These are phyloP conservation scores for Wickerhamomyces chambardii DNA, from an alignment of 805 yeast species.

Conservation along the genomic window DNA sequence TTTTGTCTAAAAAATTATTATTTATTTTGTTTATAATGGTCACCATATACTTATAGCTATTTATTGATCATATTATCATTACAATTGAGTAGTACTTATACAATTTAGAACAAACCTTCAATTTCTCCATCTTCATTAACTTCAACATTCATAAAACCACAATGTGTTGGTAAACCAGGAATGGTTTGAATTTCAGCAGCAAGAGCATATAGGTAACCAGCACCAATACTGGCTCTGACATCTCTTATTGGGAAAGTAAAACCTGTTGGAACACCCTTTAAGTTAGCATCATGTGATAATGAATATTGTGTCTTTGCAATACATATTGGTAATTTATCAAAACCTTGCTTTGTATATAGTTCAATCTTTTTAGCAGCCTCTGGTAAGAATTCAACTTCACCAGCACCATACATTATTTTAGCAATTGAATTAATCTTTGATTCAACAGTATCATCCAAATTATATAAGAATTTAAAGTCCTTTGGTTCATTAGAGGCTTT, in stretches of 20 bases:
- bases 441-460: constrained; percentile 53
- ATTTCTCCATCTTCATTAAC: constrained; percentile 74
- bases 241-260: constrained; percentile 78
- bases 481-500: constrained; percentile 43
- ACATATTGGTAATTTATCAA: constrained; percentile 71
- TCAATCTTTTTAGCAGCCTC: constrained; percentile 65
- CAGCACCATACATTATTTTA: constrained; percentile 72
- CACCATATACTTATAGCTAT: no score
- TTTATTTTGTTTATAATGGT: no score
- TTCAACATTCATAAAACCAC: constrained; percentile 83
- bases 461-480: constrained; percentile 48
- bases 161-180: constrained; percentile 80
- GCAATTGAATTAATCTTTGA: constrained; percentile 62
- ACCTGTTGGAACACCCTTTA: constrained; percentile 79
- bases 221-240: constrained; percentile 71
- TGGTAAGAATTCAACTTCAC: constrained; percentile 57
- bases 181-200: constrained; percentile 85
- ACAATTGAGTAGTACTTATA: no score
- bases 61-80: no score
- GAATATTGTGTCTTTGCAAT: constrained; percentile 85
- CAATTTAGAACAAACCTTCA: constrained; percentile 59
- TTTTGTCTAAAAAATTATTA: no score
- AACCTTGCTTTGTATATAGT: constrained; percentile 64
- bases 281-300: constrained; percentile 70
- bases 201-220: constrained; percentile 76